These are phyloP conservation scores for Moesziomyces sp. DNA, from an alignment of 1,284 basidiomycete species.

Conservation along the genomic window DNA sequence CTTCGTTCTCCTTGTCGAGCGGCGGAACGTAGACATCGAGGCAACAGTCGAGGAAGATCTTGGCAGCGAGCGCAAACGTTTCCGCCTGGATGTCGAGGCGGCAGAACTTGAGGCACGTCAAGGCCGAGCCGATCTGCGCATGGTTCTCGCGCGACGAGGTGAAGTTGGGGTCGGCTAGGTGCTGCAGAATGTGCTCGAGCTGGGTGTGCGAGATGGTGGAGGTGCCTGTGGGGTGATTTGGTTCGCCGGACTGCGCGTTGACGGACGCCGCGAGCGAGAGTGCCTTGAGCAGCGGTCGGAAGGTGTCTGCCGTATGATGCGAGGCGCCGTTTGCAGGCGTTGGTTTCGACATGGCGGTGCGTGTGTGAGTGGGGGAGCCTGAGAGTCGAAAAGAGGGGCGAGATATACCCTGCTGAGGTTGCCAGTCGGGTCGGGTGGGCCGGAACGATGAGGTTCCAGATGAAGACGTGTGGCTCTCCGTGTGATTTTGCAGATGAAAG, in stretches of 20 bases:
- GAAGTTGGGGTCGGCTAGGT: conserved; percentile 63
- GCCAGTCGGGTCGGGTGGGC: background rate
- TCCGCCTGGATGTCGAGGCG: conserved; percentile 54
- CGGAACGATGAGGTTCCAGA: background rate
- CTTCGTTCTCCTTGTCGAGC: conserved; percentile 20
- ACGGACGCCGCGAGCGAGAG: conserved; percentile 38
- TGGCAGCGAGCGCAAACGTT: conserved; percentile 55
- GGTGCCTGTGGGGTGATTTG: conserved; percentile 35
- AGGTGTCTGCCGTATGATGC: conserved; percentile 57
- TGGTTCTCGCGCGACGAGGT: conserved; percentile 58
- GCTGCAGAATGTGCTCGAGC: conserved; percentile 53
- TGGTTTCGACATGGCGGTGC: conserved; percentile 5
- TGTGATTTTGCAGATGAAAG: background rate
- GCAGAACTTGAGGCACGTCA: conserved; percentile 62
- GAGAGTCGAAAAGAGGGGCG: background rate
- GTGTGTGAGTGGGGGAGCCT: background rate
- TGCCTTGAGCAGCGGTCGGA: conserved; percentile 59
- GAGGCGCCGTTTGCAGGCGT: conserved; percentile 6
- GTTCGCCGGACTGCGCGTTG: conserved; percentile 38
- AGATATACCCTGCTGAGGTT: background rate
- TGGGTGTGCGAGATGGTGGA: conserved; percentile 42
- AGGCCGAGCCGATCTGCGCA: conserved; percentile 61
- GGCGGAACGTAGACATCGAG: conserved; percentile 40
- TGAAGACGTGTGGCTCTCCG: background rate
- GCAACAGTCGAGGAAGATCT: conserved; percentile 53